phyloP scores from a whole-genome alignment of 225 moss, liverwort and hornwort genomes.

The Bryoerythrophyllum caledonicum region DNA sequence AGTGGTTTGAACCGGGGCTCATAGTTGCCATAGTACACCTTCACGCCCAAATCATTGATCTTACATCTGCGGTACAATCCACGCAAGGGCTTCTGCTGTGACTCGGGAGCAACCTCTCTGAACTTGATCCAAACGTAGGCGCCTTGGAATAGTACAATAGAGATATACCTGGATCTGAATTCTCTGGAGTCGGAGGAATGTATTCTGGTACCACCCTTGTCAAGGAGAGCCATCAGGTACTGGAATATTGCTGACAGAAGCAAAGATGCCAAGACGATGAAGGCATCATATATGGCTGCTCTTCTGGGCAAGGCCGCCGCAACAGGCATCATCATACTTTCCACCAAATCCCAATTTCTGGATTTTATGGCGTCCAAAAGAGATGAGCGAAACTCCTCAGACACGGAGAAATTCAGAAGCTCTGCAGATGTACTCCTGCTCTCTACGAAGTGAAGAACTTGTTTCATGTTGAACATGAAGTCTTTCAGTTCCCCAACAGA shows the following conservation, averaged over 20 bases:
- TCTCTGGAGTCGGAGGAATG: not conserved
- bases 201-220: not conserved
- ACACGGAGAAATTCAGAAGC: not conserved
- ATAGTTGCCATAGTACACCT: not conserved
- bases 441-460: not conserved
- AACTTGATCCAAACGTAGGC: slow-evolving; percentile 20
- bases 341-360: not conserved
- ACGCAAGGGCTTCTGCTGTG: not conserved
- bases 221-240: not conserved
- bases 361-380: not conserved
- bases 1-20: slow-evolving; percentile 13
- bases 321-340: not conserved
- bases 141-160: slow-evolving; percentile 11
- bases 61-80: not conserved
- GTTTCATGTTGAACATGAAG: not conserved
- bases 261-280: not conserved
- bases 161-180: slow-evolving; percentile 13
- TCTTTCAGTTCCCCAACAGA: not conserved
- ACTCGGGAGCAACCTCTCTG: not conserved
- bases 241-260: not conserved
- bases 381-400: not conserved
- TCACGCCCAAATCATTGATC: not conserved
- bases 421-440: not conserved
- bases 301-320: not conserved
- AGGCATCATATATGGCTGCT: not conserved